phyloP scores from a whole-genome alignment of 192 early-diverging fungal species.

The Borealophlyctis nickersoniae region DNA sequence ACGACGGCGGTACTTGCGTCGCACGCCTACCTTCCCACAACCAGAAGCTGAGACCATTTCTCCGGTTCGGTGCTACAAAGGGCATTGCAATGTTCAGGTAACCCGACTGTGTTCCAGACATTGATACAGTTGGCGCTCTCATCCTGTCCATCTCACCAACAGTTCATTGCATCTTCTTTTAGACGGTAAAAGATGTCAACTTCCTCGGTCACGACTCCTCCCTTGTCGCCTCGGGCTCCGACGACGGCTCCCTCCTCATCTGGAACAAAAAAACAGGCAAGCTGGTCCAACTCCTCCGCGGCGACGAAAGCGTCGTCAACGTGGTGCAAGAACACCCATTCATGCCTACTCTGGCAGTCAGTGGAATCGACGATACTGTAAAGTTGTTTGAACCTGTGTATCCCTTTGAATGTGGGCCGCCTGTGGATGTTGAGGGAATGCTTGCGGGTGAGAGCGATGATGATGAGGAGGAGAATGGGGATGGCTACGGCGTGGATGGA shows the following conservation, averaged over 20 bases:
- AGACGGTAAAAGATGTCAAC: conserved; percentile 73
- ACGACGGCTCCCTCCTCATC: conserved; percentile 68
- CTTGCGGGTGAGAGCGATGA: neutral
- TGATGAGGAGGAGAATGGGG: neutral
- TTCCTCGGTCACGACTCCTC: conserved; percentile 64
- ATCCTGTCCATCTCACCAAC: neutral
- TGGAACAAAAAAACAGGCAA: conserved; percentile 62
- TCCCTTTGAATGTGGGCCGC: neutral
- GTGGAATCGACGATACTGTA: conserved; percentile 72
- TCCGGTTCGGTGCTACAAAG: conserved; percentile 4
- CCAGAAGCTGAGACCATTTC: neutral
- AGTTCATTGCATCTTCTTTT: conserved; percentile 18
- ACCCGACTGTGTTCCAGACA: conserved; percentile 34
- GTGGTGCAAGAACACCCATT: conserved; percentile 58
- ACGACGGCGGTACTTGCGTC: conserved; percentile 10
- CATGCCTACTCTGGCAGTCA: conserved; percentile 55
- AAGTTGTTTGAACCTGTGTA: conserved; percentile 57
- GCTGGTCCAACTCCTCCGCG: conserved; percentile 62
- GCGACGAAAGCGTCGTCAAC: conserved; percentile 61
- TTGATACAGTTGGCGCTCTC: conserved; percentile 6
- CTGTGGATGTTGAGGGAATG: neutral
- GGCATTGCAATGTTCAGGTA: conserved; percentile 39
- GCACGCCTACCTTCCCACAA: neutral
- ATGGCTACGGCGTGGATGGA: neutral
- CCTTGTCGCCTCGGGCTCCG: conserved; percentile 73